Evolutionary conservation across 192 early-diverging fungal genomes (phyloP), one percentile per base, ranked within the genome.

Genomic region (Lunasporangiospora selenospora): DNA sequence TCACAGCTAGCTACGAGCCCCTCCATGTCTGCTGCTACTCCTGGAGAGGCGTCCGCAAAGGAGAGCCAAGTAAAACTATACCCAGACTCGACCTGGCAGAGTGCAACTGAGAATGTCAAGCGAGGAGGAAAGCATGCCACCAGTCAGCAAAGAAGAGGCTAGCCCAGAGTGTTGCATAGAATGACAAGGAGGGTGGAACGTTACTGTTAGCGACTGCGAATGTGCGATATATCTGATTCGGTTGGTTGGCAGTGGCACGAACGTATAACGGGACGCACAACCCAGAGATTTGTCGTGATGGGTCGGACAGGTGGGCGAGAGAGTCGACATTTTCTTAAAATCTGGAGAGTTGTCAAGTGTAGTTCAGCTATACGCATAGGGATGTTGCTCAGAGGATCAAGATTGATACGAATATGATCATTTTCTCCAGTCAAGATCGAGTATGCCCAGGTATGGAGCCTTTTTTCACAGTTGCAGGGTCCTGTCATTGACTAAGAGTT

Each of bases 261-360:
- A 45, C 53, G 0, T 32, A 63, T n/a, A 6, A 47, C 13, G 58
- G 38, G 12, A 18, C 23, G 2, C 53, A 58, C 4, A 41, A 13
- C 6, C 33, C 53, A 23, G 54, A 58, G 43, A 47, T 62, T 31
- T 73, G 69, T 19, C 69, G 69, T 16, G 60, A 73, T 53, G 60
- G 69, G 21, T 57, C n/a, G 15, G 54, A 38, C 36, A 62, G 58
- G 39, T n/a, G 62, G 34, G 37, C 58, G 53, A 49, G 55, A 16
- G 60, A 58, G 11, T 16, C 46, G 2, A 24, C 37, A 1, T 21
- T 51, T 2, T 32, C 40, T 3, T 51, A 62, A 6, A 59, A 43
- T 5, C 36, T 63, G 3, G 60, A 73, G 13, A 48, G 53, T 26
- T 73, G 58, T 16, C 49, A 45, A 11, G 38, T 40, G 16, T 50